A percentile compares a stretch with the other conserved stretches of the same genome.
Conservation (phyloP, 352 stramenopile species). For the Saprolegnia parasitica region DNA sequence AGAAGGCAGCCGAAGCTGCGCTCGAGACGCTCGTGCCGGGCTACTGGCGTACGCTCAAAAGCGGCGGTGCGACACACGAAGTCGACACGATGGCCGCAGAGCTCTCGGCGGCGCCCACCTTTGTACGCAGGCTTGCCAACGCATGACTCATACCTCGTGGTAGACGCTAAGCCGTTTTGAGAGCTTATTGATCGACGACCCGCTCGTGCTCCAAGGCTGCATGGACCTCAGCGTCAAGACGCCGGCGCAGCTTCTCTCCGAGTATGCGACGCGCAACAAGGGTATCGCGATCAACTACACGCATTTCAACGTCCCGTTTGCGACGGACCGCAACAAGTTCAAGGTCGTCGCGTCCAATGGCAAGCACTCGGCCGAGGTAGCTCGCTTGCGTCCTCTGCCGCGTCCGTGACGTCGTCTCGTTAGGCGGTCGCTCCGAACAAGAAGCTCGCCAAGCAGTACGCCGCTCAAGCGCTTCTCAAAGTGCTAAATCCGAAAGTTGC, state of each 20-base stretch:
- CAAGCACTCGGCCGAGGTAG: slow-evolving; percentile 64
- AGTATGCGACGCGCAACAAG: slow-evolving; percentile 78
- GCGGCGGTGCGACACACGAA: slow-evolving; percentile 10
- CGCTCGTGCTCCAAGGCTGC: slow-evolving; percentile 61
- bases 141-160: not conserved
- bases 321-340: slow-evolving; percentile 50
- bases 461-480: slow-evolving; percentile 63
- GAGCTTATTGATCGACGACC: slow-evolving; percentile 51
- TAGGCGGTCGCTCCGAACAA: slow-evolving; percentile 73
- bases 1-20: slow-evolving; percentile 32
- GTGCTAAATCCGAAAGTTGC: slow-evolving; percentile 38
- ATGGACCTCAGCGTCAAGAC: slow-evolving; percentile 78
- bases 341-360: slow-evolving; percentile 76
- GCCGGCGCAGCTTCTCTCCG: slow-evolving; percentile 76
- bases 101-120: slow-evolving; percentile 23
- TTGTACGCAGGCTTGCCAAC: slow-evolving; percentile 21
- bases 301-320: slow-evolving; percentile 46
- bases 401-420: not conserved
- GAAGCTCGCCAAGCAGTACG: slow-evolving; percentile 75
- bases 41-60: slow-evolving; percentile 32
- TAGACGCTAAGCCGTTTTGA: slow-evolving; percentile 70
- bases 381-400: no score
- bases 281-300: slow-evolving; percentile 82
- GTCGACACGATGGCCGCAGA: not conserved
- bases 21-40: slow-evolving; percentile 32